A percentile compares a stretch with the other conserved stretches of the same genome.
Conservation (phyloP, 345 rosid genomes). For the Eucalyptus cladocalyx region DNA sequence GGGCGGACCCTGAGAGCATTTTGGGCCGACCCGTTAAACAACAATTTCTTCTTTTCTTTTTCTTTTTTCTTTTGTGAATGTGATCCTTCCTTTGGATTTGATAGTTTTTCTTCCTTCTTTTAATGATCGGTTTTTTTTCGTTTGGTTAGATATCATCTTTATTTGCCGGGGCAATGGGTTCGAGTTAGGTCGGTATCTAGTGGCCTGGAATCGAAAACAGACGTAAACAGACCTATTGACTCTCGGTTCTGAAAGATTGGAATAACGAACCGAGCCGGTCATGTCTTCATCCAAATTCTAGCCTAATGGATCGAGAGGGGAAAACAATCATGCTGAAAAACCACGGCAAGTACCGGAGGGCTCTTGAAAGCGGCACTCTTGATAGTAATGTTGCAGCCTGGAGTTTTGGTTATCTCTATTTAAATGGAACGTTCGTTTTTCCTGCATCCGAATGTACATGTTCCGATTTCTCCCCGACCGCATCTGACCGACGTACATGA, state of each 20-base stretch:
- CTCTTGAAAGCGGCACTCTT: background rate
- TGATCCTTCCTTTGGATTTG: too few relatives aligned
- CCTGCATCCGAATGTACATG: background rate
- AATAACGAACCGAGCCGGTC: fast-evolving
- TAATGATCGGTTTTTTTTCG: too few relatives aligned
- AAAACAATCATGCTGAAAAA: background rate
- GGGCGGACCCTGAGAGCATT: too few relatives aligned
- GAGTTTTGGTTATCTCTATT: background rate
- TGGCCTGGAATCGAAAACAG: background rate
- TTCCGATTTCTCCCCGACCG: background rate
- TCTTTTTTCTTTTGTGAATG: too few relatives aligned
- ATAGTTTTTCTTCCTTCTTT: too few relatives aligned
- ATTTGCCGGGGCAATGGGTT: fast-evolving
- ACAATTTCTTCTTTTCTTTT: too few relatives aligned
- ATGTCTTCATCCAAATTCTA: too few relatives aligned
- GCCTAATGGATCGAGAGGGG: background rate
- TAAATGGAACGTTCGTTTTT: background rate
- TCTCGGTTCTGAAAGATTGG: background rate
- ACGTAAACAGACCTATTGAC: background rate
- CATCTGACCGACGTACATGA: background rate
- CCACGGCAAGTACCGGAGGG: background rate
- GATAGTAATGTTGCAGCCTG: background rate
- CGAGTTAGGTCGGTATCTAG: fast-evolving
- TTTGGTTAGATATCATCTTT: fast-evolving
- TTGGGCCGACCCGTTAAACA: too few relatives aligned